These are phyloP conservation scores for Lathyrus oleraceus DNA, from an alignment of 306 rosid species.

Conservation along the genomic window DNA sequence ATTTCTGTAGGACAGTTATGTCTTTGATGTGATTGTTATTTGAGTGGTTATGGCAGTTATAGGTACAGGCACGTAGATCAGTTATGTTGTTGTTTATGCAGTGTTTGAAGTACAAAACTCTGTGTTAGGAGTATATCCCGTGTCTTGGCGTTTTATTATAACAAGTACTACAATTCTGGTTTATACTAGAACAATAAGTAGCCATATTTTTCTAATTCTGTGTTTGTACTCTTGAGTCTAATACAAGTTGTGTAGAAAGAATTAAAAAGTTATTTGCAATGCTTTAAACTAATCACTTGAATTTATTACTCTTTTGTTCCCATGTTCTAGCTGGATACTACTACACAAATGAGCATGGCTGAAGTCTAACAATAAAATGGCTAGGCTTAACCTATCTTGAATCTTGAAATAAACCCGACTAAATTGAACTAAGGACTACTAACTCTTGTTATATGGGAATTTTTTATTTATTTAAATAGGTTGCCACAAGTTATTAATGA, in stretches of 20 bases:
- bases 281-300: background rate
- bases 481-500: background rate
- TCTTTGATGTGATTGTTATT: too few species aligned
- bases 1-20: background rate
- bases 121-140: background rate
- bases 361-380: background rate
- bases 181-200: background rate
- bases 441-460: conserved; percentile 4
- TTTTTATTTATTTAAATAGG: background rate
- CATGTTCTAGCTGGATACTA: background rate
- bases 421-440: conserved; percentile 6
- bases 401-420: conserved; percentile 21
- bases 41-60: background rate
- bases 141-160: too few species aligned
- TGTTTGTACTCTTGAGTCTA: background rate
- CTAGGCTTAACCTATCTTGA: conserved; percentile 19
- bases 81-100: background rate
- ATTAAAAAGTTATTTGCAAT: background rate
- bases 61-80: too few species aligned
- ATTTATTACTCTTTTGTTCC: background rate
- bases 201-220: background rate
- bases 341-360: background rate
- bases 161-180: background rate
- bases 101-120: background rate
- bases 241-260: background rate